phyloP scores from a whole-genome alignment of 2,329 filamentous ascomycete species.

The Diaporthe vexans region DNA sequence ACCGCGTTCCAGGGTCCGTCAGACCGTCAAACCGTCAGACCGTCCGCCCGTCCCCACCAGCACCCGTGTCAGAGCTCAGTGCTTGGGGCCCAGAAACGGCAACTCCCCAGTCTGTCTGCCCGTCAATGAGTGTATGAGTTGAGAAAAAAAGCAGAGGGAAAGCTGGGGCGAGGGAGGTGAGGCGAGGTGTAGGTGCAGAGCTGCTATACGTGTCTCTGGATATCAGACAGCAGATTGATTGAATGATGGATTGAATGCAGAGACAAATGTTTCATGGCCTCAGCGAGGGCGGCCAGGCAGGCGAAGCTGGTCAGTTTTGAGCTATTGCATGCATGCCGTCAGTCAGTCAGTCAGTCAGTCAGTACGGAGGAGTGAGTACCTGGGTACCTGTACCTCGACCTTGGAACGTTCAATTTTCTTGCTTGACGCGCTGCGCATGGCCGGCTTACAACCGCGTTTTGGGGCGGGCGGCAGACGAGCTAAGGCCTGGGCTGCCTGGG shows the following conservation, averaged over 20 bases:
- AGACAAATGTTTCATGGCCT: slow-evolving; percentile 19
- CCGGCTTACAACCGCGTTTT: slow-evolving; percentile 39
- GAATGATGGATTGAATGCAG: not conserved
- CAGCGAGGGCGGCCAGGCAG: slow-evolving; percentile 22
- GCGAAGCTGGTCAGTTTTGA: not conserved
- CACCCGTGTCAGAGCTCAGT: slow-evolving; percentile 15
- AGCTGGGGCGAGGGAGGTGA: not conserved
- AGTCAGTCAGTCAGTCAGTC: too few relatives aligned
- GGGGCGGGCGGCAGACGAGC: slow-evolving; percentile 23
- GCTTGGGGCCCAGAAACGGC: slow-evolving; percentile 5
- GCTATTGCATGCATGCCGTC: too few relatives aligned
- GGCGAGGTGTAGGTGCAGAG: not conserved
- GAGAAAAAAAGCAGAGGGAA: not conserved
- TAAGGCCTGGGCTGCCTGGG: not conserved
- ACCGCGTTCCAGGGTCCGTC: slow-evolving; percentile 38
- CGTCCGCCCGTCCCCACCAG: slow-evolving; percentile 35
- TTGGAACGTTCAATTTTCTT: slow-evolving; percentile 23
- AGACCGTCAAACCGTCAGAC: slow-evolving; percentile 33
- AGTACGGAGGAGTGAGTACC: not conserved
- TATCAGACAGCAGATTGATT: slow-evolving; percentile 5
- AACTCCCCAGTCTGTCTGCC: not conserved
- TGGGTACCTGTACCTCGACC: not conserved
- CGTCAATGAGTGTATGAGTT: not conserved
- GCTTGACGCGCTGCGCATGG: slow-evolving; percentile 20
- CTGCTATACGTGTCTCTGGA: not conserved